Percentiles rank a stretch among this genome's conserved stretches.
These are phyloP conservation scores for Cyclostephanos invisitatus DNA, from an alignment of 108 stramenopile species.

Conservation along the genomic window DNA sequence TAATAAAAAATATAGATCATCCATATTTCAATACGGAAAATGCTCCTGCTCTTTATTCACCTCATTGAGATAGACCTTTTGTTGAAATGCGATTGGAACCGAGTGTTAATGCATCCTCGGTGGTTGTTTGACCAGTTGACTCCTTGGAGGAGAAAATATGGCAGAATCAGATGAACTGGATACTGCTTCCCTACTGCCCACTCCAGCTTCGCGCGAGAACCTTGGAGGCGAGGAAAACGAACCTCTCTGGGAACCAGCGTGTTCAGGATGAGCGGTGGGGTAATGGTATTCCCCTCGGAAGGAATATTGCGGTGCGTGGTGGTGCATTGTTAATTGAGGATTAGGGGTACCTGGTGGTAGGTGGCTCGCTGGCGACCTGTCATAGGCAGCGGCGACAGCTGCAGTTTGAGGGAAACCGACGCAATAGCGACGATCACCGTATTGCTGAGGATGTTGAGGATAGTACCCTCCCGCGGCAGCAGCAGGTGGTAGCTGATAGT, in stretches of 20 bases:
- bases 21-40: neutral
- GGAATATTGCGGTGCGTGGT: neutral
- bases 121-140: neutral
- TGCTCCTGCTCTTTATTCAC: neutral
- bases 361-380: neutral
- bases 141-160: neutral
- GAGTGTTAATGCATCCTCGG: neutral
- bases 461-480: neutral
- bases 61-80: neutral
- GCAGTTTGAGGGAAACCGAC: neutral
- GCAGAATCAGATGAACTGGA: neutral
- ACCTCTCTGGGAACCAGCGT: neutral
- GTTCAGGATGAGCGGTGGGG: neutral
- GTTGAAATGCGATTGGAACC: neutral
- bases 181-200: neutral
- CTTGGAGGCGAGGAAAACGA: neutral
- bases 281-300: neutral
- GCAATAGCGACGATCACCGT: neutral
- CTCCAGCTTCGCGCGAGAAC: neutral
- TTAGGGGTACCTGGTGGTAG: neutral
- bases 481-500: neutral
- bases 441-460: conserved; percentile 4
- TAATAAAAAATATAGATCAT: neutral
- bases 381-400: neutral
- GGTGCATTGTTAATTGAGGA: conserved; percentile 3